Conservation (phyloP, 2,329 filamentous ascomycete species). For the Alternaria sp. region DNA sequence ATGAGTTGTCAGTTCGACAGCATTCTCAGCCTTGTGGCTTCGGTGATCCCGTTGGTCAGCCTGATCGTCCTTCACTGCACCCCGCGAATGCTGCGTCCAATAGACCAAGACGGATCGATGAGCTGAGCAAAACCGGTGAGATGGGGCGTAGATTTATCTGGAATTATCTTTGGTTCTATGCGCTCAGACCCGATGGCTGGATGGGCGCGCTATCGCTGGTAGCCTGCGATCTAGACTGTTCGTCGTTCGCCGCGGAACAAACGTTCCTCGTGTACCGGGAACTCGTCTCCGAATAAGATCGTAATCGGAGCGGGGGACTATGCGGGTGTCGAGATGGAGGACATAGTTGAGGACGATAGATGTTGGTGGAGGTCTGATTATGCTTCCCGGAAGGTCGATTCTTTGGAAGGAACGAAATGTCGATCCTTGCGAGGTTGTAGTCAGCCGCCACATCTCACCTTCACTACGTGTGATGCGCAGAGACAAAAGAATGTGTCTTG, state of each 20-base stretch:
- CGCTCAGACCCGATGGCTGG: not conserved
- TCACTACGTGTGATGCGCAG: not conserved
- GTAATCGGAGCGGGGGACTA: not conserved
- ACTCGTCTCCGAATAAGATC: rapidly evolving
- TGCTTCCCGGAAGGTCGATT: not conserved
- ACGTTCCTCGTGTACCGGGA: not conserved
- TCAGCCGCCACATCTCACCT: not conserved
- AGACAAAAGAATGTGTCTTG: not conserved
- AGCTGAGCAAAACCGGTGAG: slow-evolving; percentile 7
- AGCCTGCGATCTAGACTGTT: not conserved
- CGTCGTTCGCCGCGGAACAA: not conserved
- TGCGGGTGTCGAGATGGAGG: not conserved
- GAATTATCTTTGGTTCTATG: not conserved
- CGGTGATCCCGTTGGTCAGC: slow-evolving; percentile 3
- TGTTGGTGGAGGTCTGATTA: rapidly evolving
- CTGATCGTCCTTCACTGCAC: slow-evolving; percentile 1
- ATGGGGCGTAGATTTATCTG: not conserved
- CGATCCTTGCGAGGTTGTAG: not conserved
- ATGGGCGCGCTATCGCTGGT: not conserved
- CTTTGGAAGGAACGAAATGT: not conserved
- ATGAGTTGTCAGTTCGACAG: slow-evolving; percentile 4
- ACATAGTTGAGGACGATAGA: not conserved
- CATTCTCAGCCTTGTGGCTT: not conserved
- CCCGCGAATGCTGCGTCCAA: not conserved
- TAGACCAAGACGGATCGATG: not conserved